Evolutionary conservation across 2,329 filamentous ascomycete genomes (phyloP).

Genomic region (Diaporthe eres): DNA sequence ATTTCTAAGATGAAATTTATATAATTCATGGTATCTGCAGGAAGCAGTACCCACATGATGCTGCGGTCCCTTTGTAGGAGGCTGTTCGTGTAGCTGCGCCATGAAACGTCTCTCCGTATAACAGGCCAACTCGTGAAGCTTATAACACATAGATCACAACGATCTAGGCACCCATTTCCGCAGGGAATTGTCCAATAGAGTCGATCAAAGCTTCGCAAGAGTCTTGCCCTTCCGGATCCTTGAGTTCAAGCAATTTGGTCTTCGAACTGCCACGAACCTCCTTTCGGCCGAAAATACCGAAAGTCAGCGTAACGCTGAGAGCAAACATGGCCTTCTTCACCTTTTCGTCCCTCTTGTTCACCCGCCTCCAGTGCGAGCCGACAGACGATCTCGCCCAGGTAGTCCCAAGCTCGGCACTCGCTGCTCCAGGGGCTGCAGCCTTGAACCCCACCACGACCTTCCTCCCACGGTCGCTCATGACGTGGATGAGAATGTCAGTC

Average conservation of each 20-base stretch:
- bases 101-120: no score
- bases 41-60: no score
- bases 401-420: background rate
- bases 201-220: background rate
- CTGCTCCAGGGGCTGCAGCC: background rate
- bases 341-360: background rate
- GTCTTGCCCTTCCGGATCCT: background rate
- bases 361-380: background rate
- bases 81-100: no score
- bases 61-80: no score
- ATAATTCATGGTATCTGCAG: no score
- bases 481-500: background rate
- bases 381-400: background rate
- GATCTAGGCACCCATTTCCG: background rate
- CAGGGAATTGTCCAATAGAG: background rate
- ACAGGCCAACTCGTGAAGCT: no score
- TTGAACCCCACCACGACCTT: constrained; percentile 5
- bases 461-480: background rate
- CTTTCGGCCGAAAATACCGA: background rate
- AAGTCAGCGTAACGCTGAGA: background rate
- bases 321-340: background rate
- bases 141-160: no score
- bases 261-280: background rate
- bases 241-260: background rate
- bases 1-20: no score